Conservation (phyloP, 129 eudicot genomes). For the Sambucus nigra region DNA sequence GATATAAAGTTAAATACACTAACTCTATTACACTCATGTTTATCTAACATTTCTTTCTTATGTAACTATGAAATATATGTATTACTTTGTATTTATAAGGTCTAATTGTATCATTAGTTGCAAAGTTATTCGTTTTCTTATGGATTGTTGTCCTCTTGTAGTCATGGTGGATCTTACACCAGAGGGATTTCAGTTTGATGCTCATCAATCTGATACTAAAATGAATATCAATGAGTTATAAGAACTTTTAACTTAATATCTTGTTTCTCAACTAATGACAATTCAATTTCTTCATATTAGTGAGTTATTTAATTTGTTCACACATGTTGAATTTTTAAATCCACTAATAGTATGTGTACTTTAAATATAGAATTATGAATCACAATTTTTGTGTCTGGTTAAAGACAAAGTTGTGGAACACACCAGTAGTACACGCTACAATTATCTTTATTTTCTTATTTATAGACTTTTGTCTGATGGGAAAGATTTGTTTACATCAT, state of each 20-base stretch:
- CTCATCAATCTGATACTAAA: slow-evolving; percentile 43
- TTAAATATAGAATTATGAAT: not conserved
- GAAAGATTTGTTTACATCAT: slow-evolving; percentile 49
- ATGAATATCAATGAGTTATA: slow-evolving; percentile 65
- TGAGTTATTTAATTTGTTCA: not conserved
- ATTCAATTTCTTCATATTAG: not conserved
- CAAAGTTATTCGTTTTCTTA: not conserved
- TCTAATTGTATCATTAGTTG: no score
- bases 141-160: slow-evolving; percentile 2
- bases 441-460: not conserved
- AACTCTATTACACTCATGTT: no score
- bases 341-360: not conserved
- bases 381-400: no score
- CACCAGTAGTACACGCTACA: not conserved
- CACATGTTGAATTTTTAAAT: not conserved
- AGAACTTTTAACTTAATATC: slow-evolving; percentile 4
- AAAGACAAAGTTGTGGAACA: not conserved
- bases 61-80: no score
- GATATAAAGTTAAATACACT: no score
- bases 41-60: no score
- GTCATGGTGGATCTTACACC: slow-evolving; percentile 60
- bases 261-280: not conserved
- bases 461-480: slow-evolving; percentile 40
- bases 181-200: slow-evolving; percentile 61
- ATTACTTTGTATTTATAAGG: no score